A percentile compares a stretch with the other conserved stretches of the same genome.
Evolutionary conservation across 768 basidiomycete species (phyloP).

Genomic region (Mycena floridula): DNA sequence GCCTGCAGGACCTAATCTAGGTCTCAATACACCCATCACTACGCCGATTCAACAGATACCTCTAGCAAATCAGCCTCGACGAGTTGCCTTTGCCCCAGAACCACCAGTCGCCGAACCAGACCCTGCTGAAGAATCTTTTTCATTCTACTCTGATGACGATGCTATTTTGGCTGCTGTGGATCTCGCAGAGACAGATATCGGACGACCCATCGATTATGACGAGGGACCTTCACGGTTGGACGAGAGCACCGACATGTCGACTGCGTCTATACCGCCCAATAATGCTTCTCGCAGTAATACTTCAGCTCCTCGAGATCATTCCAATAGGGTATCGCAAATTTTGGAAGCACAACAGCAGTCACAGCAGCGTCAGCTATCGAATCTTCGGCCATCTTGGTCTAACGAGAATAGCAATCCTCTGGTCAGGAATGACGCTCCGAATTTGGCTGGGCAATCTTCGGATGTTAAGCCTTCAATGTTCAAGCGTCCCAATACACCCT

Average conservation of each 20-base stretch:
- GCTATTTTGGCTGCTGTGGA: conserved; percentile 56
- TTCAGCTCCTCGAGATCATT: too few species aligned
- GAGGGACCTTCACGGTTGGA: too few species aligned
- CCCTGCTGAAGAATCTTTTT: conserved; percentile 37
- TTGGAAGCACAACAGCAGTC: conserved; percentile 11
- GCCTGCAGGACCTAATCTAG: conserved; percentile 10
- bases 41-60: conserved; percentile 17
- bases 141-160: conserved; percentile 61
- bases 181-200: conserved; percentile 40
- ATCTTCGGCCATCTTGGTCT: background rate
- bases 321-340: too few species aligned
- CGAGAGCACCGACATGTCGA: too few species aligned
- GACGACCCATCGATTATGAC: conserved; percentile 37
- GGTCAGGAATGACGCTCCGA: too few species aligned
- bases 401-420: background rate
- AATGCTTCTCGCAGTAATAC: too few species aligned
- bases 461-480: too few species aligned
- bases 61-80: conserved; percentile 3
- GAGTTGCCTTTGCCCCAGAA: conserved; percentile 3
- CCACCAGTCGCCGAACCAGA: conserved; percentile 6
- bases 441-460: too few species aligned
- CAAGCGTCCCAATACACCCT: too few species aligned
- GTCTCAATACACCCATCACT: conserved; percentile 26
- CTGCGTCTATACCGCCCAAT: too few species aligned
- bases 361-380: conserved; percentile 1